Evolutionary conservation across 2,329 filamentous ascomycete genomes (phyloP), one percentile per base, ranked within the genome.

Genomic region (Lachnellula willkommii): DNA sequence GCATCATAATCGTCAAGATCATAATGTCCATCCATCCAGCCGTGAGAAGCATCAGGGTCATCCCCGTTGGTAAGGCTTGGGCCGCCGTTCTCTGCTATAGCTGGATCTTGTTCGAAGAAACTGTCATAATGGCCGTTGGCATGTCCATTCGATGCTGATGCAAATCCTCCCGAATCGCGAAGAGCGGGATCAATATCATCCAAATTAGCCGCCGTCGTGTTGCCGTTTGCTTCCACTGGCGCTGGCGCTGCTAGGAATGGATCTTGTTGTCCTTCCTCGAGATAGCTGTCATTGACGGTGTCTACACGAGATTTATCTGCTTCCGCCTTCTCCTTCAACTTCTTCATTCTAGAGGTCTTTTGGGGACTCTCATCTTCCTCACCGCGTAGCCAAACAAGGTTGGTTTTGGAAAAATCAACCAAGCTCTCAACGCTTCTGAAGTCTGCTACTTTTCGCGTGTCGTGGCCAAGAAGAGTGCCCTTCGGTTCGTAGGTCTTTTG

Each of bases 371-470:
- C 74, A 55, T 77, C 74, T n/a, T 73, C 75, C 28, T 74, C 76
- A 54, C 83, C 83, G 52, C 81, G 80, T 48, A 97, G 75, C 90
- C 91, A 96, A 43, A 80, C 82, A 26, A 95, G 76, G 69, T 99
- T 99, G 52, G 95, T 93, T 42, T 89, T 79, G 26, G 89, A 85
- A 71, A 96, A 96, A 69, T 97, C 91, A 8, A 97, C 90, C 22
- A 97, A 79, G 24, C 85, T 87, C 70, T 97, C 93, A 5, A 96
- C 84, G 66, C 92, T 96, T 58, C 94, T 85, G 51, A 89, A 87
- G 72, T 99, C 94, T 2, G 94, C 93, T 49, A 97, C 85, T 36
- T 88, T 87, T 53, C 85, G 88, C 0, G 94, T 99, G 63, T 97
- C 91, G 65, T 96, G 91, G 0, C 94, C 94, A 2, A 97, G 80